These are phyloP conservation scores for Kingdonia uniflora DNA, from an alignment of 164 flowering plant species.

Conservation along the genomic window DNA sequence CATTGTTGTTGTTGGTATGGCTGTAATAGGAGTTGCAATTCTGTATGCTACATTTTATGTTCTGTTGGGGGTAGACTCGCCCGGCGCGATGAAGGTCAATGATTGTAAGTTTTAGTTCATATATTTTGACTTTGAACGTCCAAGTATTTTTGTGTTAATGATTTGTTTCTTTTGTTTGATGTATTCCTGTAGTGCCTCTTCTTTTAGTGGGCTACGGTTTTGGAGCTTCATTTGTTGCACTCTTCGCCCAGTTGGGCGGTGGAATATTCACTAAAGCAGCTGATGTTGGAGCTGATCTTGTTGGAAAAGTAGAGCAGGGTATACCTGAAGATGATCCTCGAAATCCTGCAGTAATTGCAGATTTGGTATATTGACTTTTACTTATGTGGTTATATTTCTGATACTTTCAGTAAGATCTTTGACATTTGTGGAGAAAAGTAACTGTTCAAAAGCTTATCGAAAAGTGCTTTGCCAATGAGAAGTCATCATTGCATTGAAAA, in stretches of 20 bases:
- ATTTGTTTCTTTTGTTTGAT: slow-evolving; percentile 1
- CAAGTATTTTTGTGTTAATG: background rate
- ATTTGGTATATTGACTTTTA: slow-evolving; percentile 52
- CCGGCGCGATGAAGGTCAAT: slow-evolving; percentile 87
- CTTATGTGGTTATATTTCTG: background rate
- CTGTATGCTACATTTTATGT: slow-evolving; percentile 88
- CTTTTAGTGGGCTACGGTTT: slow-evolving; percentile 98
- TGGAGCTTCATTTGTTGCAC: slow-evolving; percentile 99
- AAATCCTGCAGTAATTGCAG: slow-evolving; percentile 99
- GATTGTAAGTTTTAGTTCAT: slow-evolving; percentile 57
- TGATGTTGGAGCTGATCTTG: slow-evolving; percentile 99
- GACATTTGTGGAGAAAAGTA: too few relatives aligned
- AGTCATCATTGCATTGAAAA: too few relatives aligned
- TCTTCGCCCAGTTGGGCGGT: slow-evolving; percentile 99
- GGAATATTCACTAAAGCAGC: slow-evolving; percentile 99
- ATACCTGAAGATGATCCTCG: slow-evolving; percentile 99
- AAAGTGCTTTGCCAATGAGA: too few relatives aligned
- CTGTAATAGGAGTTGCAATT: slow-evolving; percentile 82
- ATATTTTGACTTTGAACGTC: background rate
- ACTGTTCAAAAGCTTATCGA: too few relatives aligned
- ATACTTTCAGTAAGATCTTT: too few relatives aligned
- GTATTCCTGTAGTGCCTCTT: slow-evolving; percentile 72
- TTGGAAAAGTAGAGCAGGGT: slow-evolving; percentile 98
- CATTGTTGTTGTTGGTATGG: slow-evolving; percentile 92
- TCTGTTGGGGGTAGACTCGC: slow-evolving; percentile 74